Percentiles rank a stretch among this genome's conserved stretches.
phyloP scores from a whole-genome alignment of 768 basidiomycete species.

The Rhizopogon rudus region DNA sequence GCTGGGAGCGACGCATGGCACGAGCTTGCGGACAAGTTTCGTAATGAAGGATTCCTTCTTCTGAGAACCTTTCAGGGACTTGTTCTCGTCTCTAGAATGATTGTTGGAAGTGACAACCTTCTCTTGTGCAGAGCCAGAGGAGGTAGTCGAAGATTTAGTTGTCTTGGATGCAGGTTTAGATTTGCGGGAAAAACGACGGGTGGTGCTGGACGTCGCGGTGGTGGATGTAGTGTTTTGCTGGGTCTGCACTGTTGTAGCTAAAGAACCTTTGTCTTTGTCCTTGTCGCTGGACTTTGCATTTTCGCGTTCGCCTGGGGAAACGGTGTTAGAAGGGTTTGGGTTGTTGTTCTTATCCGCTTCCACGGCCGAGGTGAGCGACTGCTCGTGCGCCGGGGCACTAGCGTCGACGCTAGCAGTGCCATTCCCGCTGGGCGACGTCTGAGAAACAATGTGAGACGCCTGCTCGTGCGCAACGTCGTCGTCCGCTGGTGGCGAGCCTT shows the following conservation, averaged over 20 bases:
- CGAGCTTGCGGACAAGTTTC: conserved; percentile 53
- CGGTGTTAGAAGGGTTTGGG: conserved; percentile 29
- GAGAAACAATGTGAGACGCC: conserved; percentile 9
- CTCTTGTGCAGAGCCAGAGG: conserved; percentile 15
- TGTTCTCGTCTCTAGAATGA: conserved; percentile 29
- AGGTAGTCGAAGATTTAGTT: conserved; percentile 10
- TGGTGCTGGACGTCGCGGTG: conserved; percentile 15
- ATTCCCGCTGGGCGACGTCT: conserved; percentile 22
- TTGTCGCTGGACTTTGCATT: conserved; percentile 24
- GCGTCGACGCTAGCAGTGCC: conserved; percentile 15
- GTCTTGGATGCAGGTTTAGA: conserved; percentile 12
- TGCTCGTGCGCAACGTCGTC: conserved; percentile 16
- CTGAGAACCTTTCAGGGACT: conserved; percentile 29
- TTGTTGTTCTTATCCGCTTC: conserved; percentile 33
- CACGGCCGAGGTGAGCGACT: conserved; percentile 24
- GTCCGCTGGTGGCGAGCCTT: conserved; percentile 13
- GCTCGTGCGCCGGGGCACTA: conserved; percentile 24
- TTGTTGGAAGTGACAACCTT: conserved; percentile 29
- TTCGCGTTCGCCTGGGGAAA: conserved; percentile 28
- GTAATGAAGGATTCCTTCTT: conserved; percentile 53
- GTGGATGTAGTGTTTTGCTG: conserved; percentile 31
- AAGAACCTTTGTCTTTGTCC: conserved; percentile 42
- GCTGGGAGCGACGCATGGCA: conserved; percentile 62
- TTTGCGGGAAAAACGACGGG: conserved; percentile 28
- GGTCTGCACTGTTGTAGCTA: conserved; percentile 38